Evolutionary conservation across 495 filamentous ascomycete species (phyloP).

Genomic region (Letharia columbiana): DNA sequence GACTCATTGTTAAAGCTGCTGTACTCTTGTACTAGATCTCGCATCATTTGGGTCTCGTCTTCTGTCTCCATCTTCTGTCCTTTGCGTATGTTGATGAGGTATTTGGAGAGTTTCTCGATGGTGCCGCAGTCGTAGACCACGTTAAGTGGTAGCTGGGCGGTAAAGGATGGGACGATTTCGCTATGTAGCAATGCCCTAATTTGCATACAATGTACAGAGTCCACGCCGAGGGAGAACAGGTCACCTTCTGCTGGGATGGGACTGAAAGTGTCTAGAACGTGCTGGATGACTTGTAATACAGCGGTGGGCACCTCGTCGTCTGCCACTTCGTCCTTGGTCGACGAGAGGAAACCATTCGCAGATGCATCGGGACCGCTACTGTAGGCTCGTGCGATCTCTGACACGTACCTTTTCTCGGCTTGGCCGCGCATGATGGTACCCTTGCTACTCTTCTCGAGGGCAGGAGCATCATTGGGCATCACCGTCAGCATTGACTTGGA

Average conservation of each 20-base stretch:
- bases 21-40: conserved; percentile 33
- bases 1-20: conserved; percentile 23
- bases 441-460: conserved; percentile 46
- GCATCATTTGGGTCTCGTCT: conserved; percentile 31
- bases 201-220: conserved; percentile 38
- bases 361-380: neutral
- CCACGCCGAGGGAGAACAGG: conserved; percentile 39
- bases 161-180: neutral
- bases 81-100: conserved; percentile 29
- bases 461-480: conserved; percentile 25
- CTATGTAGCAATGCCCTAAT: conserved; percentile 33
- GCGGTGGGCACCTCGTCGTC: conserved; percentile 29
- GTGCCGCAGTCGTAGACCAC: conserved; percentile 44
- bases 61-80: conserved; percentile 21
- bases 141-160: conserved; percentile 28
- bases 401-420: conserved; percentile 34
- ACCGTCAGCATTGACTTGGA: conserved; percentile 38
- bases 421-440: conserved; percentile 40
- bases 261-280: conserved; percentile 26
- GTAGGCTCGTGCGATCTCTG: conserved; percentile 39
- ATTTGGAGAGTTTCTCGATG: conserved; percentile 30
- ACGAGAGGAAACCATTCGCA: neutral
- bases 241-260: conserved; percentile 33
- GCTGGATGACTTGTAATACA: conserved; percentile 27
- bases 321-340: neutral